A percentile compares a stretch with the other conserved stretches of the same genome.
These are phyloP conservation scores for Rubia yunnanensis DNA, from an alignment of 257 asterid species.

Conservation along the genomic window DNA sequence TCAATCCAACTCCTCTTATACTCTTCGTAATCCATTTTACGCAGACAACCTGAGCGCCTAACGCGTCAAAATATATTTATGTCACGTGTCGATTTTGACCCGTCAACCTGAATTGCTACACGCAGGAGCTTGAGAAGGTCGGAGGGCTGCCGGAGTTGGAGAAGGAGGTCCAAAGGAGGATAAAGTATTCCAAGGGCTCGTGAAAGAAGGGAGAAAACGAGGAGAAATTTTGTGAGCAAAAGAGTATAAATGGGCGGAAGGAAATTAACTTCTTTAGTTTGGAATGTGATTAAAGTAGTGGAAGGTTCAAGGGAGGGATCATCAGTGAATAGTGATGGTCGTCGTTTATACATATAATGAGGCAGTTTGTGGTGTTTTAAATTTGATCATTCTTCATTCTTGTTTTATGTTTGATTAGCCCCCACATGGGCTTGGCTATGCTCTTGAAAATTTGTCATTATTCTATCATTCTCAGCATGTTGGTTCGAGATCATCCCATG, in stretches of 20 bases:
- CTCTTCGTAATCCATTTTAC: no score
- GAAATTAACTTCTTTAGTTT: no score
- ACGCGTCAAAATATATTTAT: no score
- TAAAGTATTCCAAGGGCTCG: slow-evolving; percentile 37
- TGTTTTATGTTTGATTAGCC: neutral
- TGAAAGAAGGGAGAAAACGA: neutral
- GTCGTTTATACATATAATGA: no score
- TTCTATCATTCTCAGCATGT: neutral
- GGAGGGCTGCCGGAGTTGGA: slow-evolving; percentile 79
- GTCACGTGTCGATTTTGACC: no score
- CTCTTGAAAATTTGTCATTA: neutral
- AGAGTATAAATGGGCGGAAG: neutral
- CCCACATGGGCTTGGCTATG: neutral
- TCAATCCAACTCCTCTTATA: neutral
- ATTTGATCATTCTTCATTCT: neutral
- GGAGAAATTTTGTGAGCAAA: neutral
- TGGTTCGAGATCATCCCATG: neutral
- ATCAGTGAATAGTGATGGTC: neutral
- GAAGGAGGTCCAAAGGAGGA: slow-evolving; percentile 56
- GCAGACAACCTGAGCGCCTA: no score
- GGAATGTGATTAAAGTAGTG: neutral
- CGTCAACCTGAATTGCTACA: neutral
- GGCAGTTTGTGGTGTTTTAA: neutral
- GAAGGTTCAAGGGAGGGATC: no score
- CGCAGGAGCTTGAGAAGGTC: slow-evolving; percentile 77